Percentiles rank a stretch among this genome's conserved stretches.
Conservation (phyloP, 805 yeast genomes). For the Pichia thaimueangensis region DNA sequence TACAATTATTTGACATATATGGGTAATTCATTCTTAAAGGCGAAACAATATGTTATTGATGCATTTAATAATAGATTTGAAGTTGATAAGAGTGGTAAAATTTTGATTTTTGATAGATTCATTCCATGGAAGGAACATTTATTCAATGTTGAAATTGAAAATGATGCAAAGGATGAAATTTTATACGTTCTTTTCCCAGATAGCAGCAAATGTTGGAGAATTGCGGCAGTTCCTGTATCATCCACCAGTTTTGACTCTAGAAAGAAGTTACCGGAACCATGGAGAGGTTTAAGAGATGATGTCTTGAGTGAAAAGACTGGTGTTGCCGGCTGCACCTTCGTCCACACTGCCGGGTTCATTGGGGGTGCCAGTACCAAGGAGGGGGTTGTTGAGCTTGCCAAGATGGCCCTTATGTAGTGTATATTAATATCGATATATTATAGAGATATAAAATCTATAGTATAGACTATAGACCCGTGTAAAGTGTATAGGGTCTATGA, state of each 20-base stretch:
- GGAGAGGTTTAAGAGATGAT: conserved; percentile 96
- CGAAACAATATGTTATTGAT: conserved; percentile 65
- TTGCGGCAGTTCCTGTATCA: conserved; percentile 85
- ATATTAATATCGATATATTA: too few relatives aligned
- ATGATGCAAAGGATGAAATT: conserved; percentile 36
- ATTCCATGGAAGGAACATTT: conserved; percentile 80
- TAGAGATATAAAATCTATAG: too few relatives aligned
- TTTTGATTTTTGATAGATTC: conserved; percentile 65
- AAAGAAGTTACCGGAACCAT: conserved; percentile 77
- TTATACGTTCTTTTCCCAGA: conserved; percentile 78
- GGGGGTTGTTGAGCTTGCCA: conserved; percentile 71
- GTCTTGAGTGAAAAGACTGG: conserved; percentile 67
- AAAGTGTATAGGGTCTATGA: too few relatives aligned
- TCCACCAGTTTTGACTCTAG: conserved; percentile 78
- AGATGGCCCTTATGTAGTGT: conserved; percentile 22
- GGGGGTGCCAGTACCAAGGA: conserved; percentile 87
- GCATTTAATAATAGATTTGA: conserved; percentile 59
- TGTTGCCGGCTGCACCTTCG: conserved; percentile 81
- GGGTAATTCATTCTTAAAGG: conserved; percentile 89
- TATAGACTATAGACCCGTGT: too few relatives aligned
- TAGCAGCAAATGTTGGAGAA: conserved; percentile 65
- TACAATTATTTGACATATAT: conserved; percentile 56
- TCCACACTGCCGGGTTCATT: conserved; percentile 96
- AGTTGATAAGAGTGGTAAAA: conserved; percentile 64
- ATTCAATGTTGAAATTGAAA: conserved; percentile 5